Conservation (phyloP, 2,329 filamentous ascomycete genomes). For the Colletotrichum filicis region DNA sequence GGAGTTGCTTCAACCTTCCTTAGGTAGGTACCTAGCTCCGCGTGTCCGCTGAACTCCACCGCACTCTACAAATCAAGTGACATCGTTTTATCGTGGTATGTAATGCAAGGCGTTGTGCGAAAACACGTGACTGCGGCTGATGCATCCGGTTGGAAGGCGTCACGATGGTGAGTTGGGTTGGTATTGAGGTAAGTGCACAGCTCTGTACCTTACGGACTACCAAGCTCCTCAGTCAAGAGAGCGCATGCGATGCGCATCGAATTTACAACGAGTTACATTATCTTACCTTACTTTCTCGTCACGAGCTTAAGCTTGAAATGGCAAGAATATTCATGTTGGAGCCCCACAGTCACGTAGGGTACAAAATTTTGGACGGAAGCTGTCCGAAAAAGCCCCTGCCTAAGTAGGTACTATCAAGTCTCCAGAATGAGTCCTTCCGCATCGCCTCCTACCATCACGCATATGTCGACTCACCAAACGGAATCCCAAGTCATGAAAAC, state of each 20-base stretch:
- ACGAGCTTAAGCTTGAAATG: not conserved
- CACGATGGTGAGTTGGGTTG: not conserved
- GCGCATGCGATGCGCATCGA: no score
- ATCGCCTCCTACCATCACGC: not conserved
- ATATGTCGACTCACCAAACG: not conserved
- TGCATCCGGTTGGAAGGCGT: not conserved
- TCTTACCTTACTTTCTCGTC: not conserved
- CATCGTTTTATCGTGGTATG: not conserved
- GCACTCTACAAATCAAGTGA: not conserved
- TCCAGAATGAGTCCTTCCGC: not conserved
- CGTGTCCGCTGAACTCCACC: no score
- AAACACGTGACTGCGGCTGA: not conserved
- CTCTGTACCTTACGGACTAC: not conserved
- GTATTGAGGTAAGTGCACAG: not conserved
- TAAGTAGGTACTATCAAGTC: not conserved
- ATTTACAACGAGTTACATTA: no score
- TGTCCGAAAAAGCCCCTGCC: not conserved
- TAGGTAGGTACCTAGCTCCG: no score
- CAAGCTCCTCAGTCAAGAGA: no score
- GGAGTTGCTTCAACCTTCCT: no score
- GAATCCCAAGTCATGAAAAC: not conserved
- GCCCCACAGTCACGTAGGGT: not conserved
- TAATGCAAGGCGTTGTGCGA: not conserved
- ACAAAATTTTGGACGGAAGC: not conserved
- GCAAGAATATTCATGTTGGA: no score